phyloP scores from a whole-genome alignment of 352 stramenopile species.

The Globisporangium echinulatum region DNA sequence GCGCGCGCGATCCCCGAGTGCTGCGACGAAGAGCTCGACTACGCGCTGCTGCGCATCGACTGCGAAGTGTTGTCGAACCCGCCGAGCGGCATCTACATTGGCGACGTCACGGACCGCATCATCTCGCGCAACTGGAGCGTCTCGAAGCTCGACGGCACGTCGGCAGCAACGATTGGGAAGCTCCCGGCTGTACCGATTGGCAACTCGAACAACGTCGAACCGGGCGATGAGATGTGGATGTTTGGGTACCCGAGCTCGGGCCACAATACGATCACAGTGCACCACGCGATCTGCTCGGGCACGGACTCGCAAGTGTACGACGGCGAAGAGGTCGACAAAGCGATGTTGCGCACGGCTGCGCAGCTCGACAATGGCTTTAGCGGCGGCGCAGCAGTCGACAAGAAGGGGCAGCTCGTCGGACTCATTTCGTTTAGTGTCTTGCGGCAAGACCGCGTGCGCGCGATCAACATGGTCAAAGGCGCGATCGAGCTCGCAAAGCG shows the following conservation, averaged over 20 bases:
- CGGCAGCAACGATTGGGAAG: constrained; percentile 60
- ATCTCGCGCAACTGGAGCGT: constrained; percentile 82
- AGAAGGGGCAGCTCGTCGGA: constrained; percentile 79
- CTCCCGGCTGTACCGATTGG: constrained; percentile 72
- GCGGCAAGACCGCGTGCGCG: constrained; percentile 78
- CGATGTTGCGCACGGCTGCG: constrained; percentile 78
- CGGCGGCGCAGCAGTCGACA: constrained; percentile 76
- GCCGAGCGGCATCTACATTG: constrained; percentile 83
- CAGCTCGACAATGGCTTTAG: constrained; percentile 86
- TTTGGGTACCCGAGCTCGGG: constrained; percentile 86
- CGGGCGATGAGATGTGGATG: constrained; percentile 88
- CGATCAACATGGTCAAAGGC: constrained; percentile 88
- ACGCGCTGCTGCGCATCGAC: constrained; percentile 76
- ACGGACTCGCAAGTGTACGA: constrained; percentile 85
- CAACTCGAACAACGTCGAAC: constrained; percentile 86
- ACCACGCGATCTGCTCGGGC: constrained; percentile 85
- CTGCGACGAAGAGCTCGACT: constrained; percentile 81
- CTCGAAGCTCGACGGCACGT: constrained; percentile 72
- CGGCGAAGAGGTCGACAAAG: constrained; percentile 79
- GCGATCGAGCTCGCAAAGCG: constrained; percentile 79
- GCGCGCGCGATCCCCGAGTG: constrained; percentile 74
- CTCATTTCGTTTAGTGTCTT: constrained; percentile 85
- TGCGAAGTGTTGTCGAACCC: constrained; percentile 83
- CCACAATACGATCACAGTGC: constrained; percentile 87
- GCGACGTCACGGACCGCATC: constrained; percentile 81